Evolutionary conservation across 192 early-diverging fungal species (phyloP), one percentile per base, ranked within the genome.

Genomic region (Backusella parvicylindrica): DNA sequence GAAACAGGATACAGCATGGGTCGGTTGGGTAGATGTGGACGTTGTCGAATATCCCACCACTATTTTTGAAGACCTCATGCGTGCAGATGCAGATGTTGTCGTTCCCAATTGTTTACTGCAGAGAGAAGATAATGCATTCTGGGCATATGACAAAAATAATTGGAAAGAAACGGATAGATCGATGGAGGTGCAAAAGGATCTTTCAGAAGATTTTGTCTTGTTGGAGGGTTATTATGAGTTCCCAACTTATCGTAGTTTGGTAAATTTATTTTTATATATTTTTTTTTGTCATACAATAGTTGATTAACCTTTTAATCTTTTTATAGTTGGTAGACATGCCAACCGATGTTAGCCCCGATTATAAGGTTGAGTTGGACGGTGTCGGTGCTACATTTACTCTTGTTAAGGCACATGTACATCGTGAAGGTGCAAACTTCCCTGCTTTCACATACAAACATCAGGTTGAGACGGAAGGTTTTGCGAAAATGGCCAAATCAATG

Each of bases 391-490:
- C 88, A 15, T 87, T 88, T 65, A 86, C 86, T 1, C 77, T 89
- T 33, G 86, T 88, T 36, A 86, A 86, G 64, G 84, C 86, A 3
- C 77, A 82, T 33, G 86, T 87, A 8, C 88, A 89, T 64, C 84
- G 88, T n/a, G 86, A 83, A 49, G 88, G 88, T 26, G 86, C 86
- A 26, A 86, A 80, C 8, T 89, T 89, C 38, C 88, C 88, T n/a
- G 71, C 88, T 0, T 87, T 78, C 78, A 71, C 85, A n/a, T 88
- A 86, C 37, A 82, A 88, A 74, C 88, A 89, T 71, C 82, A 86
- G 47, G 85, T 89, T 3, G 88, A 89, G 73, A 89, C 86, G 33
- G 88, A 89, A 79, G 88, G 86, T 5, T 88, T 89, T 83, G 88
- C 86, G 30, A 89, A 89, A 73, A 83, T 89, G 38, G 88, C 88